Evolutionary conservation across 805 yeast species (phyloP).

Genomic region (Myxozyma monticola): DNA sequence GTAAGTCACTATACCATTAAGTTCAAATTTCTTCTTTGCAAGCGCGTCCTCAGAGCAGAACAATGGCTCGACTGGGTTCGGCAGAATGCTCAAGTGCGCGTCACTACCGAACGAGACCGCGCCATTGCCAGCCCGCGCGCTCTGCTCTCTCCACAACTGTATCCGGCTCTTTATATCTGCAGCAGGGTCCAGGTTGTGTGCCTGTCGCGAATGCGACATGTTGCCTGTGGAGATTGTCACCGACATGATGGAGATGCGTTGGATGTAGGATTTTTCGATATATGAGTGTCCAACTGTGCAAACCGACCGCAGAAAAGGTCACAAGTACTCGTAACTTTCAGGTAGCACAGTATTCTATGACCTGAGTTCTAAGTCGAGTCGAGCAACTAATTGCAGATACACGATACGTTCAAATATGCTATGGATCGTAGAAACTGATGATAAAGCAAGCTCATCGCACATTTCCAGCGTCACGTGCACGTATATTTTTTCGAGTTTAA

Average conservation of each 20-base stretch:
- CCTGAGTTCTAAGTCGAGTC: too few relatives aligned
- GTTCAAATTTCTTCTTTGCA: conserved; percentile 10
- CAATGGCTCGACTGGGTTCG: conserved; percentile 21
- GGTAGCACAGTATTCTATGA: too few relatives aligned
- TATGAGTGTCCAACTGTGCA: too few relatives aligned
- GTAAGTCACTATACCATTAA: conserved; percentile 10
- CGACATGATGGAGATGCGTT: conserved; percentile 18
- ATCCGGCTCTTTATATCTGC: conserved; percentile 14
- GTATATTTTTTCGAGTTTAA: too few relatives aligned
- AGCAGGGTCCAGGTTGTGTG: conserved; percentile 10
- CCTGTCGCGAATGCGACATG: conserved; percentile 19
- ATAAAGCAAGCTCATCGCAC: too few relatives aligned
- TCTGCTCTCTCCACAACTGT: conserved; percentile 14
- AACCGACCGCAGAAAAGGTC: too few relatives aligned
- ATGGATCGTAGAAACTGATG: too few relatives aligned
- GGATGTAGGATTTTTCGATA: too few relatives aligned
- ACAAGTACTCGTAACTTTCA: too few relatives aligned
- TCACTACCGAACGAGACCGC: not conserved
- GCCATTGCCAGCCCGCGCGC: not conserved
- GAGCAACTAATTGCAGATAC: too few relatives aligned
- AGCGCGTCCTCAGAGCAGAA: conserved; percentile 6
- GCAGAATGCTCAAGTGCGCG: conserved; percentile 5
- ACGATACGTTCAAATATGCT: too few relatives aligned
- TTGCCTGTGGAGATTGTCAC: conserved; percentile 26
- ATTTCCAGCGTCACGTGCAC: too few relatives aligned